A percentile compares a stretch with the other conserved stretches of the same genome.
phyloP scores from a whole-genome alignment of 2,329 filamentous ascomycete genomes.

The Magnaporthales sp. region DNA sequence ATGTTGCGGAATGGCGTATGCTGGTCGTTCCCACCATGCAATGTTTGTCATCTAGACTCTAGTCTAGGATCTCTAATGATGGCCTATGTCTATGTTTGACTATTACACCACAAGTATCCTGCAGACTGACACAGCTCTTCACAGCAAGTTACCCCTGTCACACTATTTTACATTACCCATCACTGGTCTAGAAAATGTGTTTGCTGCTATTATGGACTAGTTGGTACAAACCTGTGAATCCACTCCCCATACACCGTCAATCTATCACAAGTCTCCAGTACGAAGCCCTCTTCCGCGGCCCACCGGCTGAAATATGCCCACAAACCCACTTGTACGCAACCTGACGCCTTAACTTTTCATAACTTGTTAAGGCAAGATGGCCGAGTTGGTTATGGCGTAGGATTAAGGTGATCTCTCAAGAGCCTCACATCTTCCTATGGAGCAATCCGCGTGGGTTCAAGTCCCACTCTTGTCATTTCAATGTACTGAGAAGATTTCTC shows the following conservation, averaged over 20 bases:
- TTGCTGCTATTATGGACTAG: not conserved
- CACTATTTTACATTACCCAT: not conserved
- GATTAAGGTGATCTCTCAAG: constrained; percentile 15
- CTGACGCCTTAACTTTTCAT: not conserved
- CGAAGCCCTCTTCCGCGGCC: not conserved
- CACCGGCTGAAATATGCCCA: not conserved
- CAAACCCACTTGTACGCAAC: not conserved
- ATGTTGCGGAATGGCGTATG: not conserved
- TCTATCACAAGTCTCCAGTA: not conserved
- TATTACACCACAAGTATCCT: too few relatives aligned
- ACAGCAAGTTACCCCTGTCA: not conserved
- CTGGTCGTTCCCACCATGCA: not conserved
- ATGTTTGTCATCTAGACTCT: not conserved
- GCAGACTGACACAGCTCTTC: too few relatives aligned
- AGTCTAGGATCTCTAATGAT: not conserved
- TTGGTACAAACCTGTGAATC: not conserved
- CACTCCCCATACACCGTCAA: not conserved
- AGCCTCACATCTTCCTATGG: constrained; percentile 11
- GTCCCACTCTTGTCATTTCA: not conserved
- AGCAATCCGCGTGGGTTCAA: constrained; percentile 1
- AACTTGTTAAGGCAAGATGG: constrained; percentile 12
- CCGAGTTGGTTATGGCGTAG: constrained; percentile 20
- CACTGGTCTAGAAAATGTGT: not conserved
- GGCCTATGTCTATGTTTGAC: too few relatives aligned
- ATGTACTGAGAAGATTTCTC: not conserved